Evolutionary conservation across 2,329 filamentous ascomycete species (phyloP).

Genomic region (Aureobasidium sp.): DNA sequence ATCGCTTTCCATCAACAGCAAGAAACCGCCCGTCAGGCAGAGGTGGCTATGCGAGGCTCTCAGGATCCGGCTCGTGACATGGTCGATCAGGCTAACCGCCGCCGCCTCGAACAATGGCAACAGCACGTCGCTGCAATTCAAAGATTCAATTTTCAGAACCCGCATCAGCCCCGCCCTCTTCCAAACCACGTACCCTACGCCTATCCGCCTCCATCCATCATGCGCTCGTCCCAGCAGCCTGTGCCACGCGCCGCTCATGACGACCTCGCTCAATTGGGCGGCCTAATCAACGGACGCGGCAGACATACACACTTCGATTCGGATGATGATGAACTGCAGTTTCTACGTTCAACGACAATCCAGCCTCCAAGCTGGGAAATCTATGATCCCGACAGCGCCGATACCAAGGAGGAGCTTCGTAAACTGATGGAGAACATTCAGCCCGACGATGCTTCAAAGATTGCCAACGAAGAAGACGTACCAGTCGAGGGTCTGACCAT

Average conservation of each 20-base stretch:
- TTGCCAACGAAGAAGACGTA: constrained; percentile 58
- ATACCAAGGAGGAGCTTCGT: constrained; percentile 60
- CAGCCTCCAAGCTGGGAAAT: constrained; percentile 22
- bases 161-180: background rate
- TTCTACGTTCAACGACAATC: constrained; percentile 23
- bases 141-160: background rate
- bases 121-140: background rate
- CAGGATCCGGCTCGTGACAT: background rate
- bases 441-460: constrained; percentile 62
- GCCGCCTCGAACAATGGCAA: constrained; percentile 2
- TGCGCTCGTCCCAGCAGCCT: background rate
- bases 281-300: background rate
- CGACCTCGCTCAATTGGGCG: background rate
- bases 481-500: constrained; percentile 55
- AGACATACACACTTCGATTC: constrained; percentile 14
- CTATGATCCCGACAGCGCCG: constrained; percentile 37
- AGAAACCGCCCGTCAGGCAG: background rate
- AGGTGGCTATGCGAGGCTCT: background rate
- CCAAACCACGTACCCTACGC: background rate
- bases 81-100: background rate
- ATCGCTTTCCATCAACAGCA: background rate
- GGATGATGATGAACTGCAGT: constrained; percentile 23
- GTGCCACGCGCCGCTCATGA: background rate
- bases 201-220: background rate
- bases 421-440: constrained; percentile 65